Evolutionary conservation across 2,329 filamentous ascomycete species (phyloP).

Genomic region (Aspergillus vadensis): DNA sequence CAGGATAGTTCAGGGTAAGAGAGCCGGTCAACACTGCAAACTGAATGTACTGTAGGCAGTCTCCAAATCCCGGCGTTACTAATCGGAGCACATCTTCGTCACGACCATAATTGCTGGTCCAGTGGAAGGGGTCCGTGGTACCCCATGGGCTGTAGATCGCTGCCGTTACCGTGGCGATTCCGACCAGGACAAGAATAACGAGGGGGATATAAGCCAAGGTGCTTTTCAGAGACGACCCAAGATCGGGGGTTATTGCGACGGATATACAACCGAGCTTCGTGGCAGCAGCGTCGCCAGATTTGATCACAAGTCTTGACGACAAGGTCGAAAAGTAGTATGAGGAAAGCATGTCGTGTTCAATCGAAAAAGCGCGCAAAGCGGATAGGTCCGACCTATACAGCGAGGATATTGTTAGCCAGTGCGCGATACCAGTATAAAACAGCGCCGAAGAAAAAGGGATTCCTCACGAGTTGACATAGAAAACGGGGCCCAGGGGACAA

Average conservation of each 20-base stretch:
- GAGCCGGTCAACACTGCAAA: constrained; percentile 87
- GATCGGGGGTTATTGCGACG: constrained; percentile 78
- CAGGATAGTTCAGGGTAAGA: constrained; percentile 84
- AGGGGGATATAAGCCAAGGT: constrained; percentile 76
- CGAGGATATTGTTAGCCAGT: constrained; percentile 1
- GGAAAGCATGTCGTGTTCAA: constrained; percentile 75
- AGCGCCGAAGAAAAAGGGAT: constrained; percentile 6
- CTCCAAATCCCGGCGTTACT: constrained; percentile 93
- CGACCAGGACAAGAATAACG: constrained; percentile 75
- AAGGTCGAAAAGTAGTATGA: constrained; percentile 86
- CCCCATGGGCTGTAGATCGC: constrained; percentile 94
- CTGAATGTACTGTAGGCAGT: constrained; percentile 96
- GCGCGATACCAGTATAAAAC: not conserved
- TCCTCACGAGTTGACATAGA: constrained; percentile 58
- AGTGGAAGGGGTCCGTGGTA: constrained; percentile 83
- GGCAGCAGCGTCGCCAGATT: constrained; percentile 68
- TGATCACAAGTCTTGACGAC: constrained; percentile 69
- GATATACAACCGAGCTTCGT: constrained; percentile 77
- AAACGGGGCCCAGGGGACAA: constrained; percentile 77
- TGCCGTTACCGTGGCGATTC: constrained; percentile 77
- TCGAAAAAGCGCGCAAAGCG: constrained; percentile 68
- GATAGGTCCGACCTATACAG: constrained; percentile 47
- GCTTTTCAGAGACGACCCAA: constrained; percentile 69
- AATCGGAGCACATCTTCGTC: constrained; percentile 88
- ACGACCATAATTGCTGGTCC: constrained; percentile 96